These are phyloP conservation scores for Sphagnum contortum DNA, from an alignment of 225 moss, liverwort and hornwort species.

Conservation along the genomic window DNA sequence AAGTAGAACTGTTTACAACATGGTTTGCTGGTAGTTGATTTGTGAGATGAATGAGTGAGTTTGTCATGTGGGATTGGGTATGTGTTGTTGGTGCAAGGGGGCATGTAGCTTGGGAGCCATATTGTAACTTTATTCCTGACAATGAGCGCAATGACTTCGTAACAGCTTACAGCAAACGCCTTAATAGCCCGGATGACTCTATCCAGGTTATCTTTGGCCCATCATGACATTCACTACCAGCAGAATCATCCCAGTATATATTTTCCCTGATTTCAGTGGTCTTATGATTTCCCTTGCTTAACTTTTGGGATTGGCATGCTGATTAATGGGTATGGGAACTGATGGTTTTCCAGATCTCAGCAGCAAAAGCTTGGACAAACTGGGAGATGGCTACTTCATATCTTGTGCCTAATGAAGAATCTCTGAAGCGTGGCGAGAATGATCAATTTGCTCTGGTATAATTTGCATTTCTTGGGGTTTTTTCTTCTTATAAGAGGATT, in stretches of 20 bases:
- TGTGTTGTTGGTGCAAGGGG: conserved; percentile 13
- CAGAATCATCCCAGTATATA: neutral
- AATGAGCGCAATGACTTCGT: conserved; percentile 64
- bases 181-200: conserved; percentile 47
- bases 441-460: conserved; percentile 79
- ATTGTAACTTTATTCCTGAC: conserved; percentile 55
- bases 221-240: neutral
- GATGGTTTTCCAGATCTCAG: conserved; percentile 70
- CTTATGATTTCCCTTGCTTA: neutral
- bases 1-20: too few relatives aligned
- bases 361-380: conserved; percentile 90
- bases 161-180: conserved; percentile 80
- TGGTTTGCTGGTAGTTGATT: neutral
- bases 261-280: neutral
- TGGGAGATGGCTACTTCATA: conserved; percentile 99
- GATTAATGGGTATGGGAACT: neutral
- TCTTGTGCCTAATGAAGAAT: conserved; percentile 60
- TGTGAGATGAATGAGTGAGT: neutral
- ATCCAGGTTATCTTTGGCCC: conserved; percentile 32
- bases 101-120: conserved; percentile 71
- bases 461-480: neutral
- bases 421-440: conserved; percentile 64
- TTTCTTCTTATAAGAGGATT: too few relatives aligned
- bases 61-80: neutral
- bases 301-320: neutral